Base-by-base conservation (phyloP, 306 rosid genomes). In the Luffa aegyptiaca region DNA sequence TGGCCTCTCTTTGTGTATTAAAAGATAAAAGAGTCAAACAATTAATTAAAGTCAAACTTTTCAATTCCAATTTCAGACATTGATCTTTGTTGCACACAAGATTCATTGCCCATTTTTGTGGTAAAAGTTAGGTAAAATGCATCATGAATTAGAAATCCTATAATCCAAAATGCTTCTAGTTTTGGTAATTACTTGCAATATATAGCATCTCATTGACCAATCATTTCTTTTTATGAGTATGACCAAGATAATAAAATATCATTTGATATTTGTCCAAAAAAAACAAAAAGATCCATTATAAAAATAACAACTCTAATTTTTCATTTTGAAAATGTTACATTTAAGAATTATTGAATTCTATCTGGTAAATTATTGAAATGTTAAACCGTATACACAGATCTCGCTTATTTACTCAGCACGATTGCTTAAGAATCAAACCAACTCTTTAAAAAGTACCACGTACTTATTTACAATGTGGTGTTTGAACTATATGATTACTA, bases 41-140 rank as follows among this genome's bases (percentile, higher is more conserved):
- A 37, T 66, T 66, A 66, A 66, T 66, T 37, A 68, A 21, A 71
- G 76, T 71, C 76, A 71, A 71, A 71, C 39, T 48, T 71, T 5
- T 0, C 5, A 71, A 71, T 45, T 21, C 20, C 10, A 71, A 45
- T 45, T 71, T 42, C 17, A 21, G 41, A 46, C 56, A 71, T 45
- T 71, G 76, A 5, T 12, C 57, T 44, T 71, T 71, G 6, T 26
- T 42, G 18, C 58, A 46, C 77, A 46, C 59, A 73, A 73, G 21
- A 73, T 26, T 26, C 42, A 72, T 37, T 74, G 3, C 12, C 57
- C 37, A 72, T 21, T 46, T 72, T 72, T 72, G 31, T 72, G 10
- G 17, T 74, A 26, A 41, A 53, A 75, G 79, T 51, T 75, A 75
- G 63, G 78, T 71, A 9, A 42, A 33, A 33, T 42, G 9, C 16